Evolutionary conservation across 129 eudicot genomes (phyloP).

Genomic region (Erigeron canadensis): DNA sequence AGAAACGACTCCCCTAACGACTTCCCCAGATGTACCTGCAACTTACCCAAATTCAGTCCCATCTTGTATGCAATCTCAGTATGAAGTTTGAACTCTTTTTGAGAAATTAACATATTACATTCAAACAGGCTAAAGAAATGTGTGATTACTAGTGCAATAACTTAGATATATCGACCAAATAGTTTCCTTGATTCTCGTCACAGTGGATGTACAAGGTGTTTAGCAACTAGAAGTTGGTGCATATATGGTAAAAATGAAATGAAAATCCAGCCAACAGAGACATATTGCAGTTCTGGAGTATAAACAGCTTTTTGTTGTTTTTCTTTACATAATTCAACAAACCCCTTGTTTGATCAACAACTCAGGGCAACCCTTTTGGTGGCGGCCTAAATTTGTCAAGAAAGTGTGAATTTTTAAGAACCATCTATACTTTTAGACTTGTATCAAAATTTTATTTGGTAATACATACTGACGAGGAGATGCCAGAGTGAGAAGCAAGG

Average conservation of each 20-base stretch:
- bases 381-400: constrained; percentile 56
- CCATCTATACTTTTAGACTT: not conserved
- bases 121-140: not conserved
- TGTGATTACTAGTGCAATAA: too few relatives aligned
- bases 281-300: constrained; percentile 78
- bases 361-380: constrained; percentile 87
- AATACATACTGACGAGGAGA: constrained; percentile 83
- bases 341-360: constrained; percentile 95
- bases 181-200: not conserved
- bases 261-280: constrained; percentile 17
- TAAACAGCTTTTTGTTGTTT: constrained; percentile 78
- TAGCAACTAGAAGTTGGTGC: not conserved
- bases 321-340: constrained; percentile 80
- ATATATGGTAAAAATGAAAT: not conserved
- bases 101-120: not conserved
- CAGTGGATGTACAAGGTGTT: not conserved
- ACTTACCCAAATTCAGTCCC: not conserved
- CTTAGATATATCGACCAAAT: not conserved
- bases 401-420: not conserved
- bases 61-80: not conserved
- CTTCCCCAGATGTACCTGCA: constrained; percentile 85
- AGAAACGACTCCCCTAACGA: constrained; percentile 52
- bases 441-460: not conserved
- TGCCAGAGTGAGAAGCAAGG: constrained; percentile 81
- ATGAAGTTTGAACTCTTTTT: not conserved